These are phyloP conservation scores for Ceratobasidium sp. DNA, from an alignment of 1,284 basidiomycete species.

Conservation along the genomic window DNA sequence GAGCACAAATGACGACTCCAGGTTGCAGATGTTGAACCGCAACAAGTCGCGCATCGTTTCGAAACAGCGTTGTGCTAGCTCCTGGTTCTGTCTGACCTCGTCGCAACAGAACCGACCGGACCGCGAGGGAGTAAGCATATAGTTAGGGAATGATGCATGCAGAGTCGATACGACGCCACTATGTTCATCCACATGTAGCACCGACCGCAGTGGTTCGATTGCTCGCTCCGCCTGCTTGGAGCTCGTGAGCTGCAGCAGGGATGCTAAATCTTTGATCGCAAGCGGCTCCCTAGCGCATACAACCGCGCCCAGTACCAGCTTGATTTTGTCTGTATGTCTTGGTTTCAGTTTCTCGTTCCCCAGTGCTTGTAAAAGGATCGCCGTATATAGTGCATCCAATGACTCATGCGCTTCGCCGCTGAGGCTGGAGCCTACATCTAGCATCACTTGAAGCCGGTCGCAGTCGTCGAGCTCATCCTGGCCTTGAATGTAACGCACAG, in stretches of 20 bases:
- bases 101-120: neutral
- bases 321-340: neutral
- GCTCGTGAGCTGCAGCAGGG: neutral
- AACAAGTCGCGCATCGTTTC: neutral
- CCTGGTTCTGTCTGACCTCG: neutral
- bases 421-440: neutral
- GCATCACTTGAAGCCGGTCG: neutral
- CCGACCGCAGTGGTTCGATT: neutral
- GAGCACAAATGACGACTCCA: neutral
- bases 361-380: neutral
- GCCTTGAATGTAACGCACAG: constrained; percentile 13
- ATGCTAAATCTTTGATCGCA: neutral
- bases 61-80: neutral
- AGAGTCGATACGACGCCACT: neutral
- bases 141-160: constrained; percentile 8
- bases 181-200: neutral
- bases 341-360: neutral
- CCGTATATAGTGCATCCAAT: neutral
- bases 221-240: neutral
- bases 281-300: constrained; percentile 10
- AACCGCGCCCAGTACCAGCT: neutral
- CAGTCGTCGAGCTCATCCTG: neutral
- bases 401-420: neutral
- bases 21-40: constrained; percentile 16
- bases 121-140: neutral